Base-by-base conservation (phyloP, 176 grass and related monocot genomes). In the Pontederia crassipes region DNA sequence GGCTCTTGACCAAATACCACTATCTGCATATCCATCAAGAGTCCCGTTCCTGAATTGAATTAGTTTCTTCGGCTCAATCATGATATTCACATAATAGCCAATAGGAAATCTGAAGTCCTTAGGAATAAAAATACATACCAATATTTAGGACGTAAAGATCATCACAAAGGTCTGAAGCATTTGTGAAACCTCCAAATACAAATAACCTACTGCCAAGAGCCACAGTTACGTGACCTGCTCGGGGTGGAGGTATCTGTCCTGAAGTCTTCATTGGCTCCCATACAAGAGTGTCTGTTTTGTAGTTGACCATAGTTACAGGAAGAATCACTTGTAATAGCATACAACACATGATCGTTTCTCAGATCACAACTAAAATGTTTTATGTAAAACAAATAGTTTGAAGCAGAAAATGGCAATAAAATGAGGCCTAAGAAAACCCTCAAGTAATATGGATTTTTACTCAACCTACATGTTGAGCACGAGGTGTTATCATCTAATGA, bases 161-260 rank as follows among this genome's bases (percentile, higher is more conserved):
- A 55, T 78, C 75, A 57, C 71, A 70, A 61, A 78, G 66, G 59
- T 62, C 55, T 14, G 55, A 54, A 48, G 58, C 65, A 64, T 78
- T 54, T 62, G 24, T 17, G 46, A 78, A 69, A 47, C 75, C 75
- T 17, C 75, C 75, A 70, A 78, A 78, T n/a, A 78, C 55, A 32
- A 71, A 70, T 46, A 78, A 57, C 46, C 71, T 61, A 28, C 59
- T 78, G 59, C 75, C 75, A 57, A 71, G 55, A 2, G 54, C n/a
- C 58, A 78, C 28, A 55, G 66, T 71, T 28, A 56, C 64, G 57
- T 78, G 75, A 49, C 65, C 75, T 64, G 75, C 58, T 29, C 75
- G 75, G 12, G 66, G 75, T 46, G 75, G 66, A 49, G 71, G 63
- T 1, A 49, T 48, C 29, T 52, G 40, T 58, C 66, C 75, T 14